Base-by-base conservation (phyloP, 2,329 filamentous ascomycete genomes). In the Pseudogymnoascus sp. region DNA sequence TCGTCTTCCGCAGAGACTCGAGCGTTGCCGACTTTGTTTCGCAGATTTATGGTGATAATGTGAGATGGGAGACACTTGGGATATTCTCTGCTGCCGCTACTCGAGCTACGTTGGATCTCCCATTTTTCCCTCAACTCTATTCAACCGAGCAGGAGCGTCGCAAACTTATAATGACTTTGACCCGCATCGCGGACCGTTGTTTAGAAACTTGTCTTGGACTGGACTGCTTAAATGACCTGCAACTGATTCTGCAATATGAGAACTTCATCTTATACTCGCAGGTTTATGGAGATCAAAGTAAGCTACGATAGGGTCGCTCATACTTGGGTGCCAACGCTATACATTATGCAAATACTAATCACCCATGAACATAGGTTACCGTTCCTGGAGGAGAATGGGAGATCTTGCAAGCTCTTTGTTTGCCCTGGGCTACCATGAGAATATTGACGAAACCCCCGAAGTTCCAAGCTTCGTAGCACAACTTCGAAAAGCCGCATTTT, bases 371-470 rank as follows among this genome's bases (percentile, higher is more conserved):
- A n/a, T 59, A 78, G 79, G 78, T 63, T 80, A 78, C 44, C 72
- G 75, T 48, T 77, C 78, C 3, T 81, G 79, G 79, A 73, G 77
- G 51, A 74, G 73, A 35, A 69, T 81, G 1, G 78, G 79, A 25
- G 78, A 80, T 62, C 71, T 81, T 5, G 74, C 75, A 3, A 75
- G 75, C 38, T 79, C 78, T 0, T 69, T 80, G 1, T 79, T 77
- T 63, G 78, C 79, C 8, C 73, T 79, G 4, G 79, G 79, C 4
- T 74, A 80, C 27, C 79, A 81, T 63, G 73, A 80, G 58, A 72
- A 77, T 21, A 70, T 70, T 15, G 70, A 74, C 27, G 67, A 67
- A 13, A 60, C 62, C 6, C 65, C 70, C 0, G 65, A 68, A 8
- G 69, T 41, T 41, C 39, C 39, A 41, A 41, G 21, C 39, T 80